Evolutionary conservation across 2,329 filamentous ascomycete species (phyloP), one percentile per base, ranked within the genome.

Genomic region (Neopestalotiopsis sp.): DNA sequence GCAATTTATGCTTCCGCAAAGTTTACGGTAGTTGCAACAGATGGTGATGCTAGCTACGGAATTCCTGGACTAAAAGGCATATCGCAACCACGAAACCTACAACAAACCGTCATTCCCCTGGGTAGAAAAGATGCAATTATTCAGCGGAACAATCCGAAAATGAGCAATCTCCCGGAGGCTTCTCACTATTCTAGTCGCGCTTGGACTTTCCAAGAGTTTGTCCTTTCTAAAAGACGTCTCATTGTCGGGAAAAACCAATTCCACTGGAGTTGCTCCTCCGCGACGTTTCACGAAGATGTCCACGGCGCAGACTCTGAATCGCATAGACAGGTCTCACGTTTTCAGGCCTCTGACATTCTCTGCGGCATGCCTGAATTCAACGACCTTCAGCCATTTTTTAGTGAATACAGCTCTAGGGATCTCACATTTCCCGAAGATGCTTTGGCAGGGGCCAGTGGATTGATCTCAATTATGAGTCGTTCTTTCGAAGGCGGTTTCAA

Each of bases 1-100:
- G 59, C 42, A 5, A 68, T 68, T 7, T 68, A 68, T n/a, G 66
- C 66, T 13, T 63, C 66, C 6, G 66, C 66, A 7, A 68, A 57
- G 13, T n/a, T 64, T 4, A 68, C 66, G 5, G 64, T 68, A 14
- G 40, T 68, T 24, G 59, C 61, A 1, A 17, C 28, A 13, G 66
- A 68, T 42, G 66, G 59, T 1, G 66, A 68, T 45, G 59, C 66
- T 17, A 63, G 4, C 10, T 3, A 64, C 12, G 66, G 66, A 30
- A 63, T 68, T 30, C 30, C 24, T n/a, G 66, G 59, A 13, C 30
- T 68, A 3, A 38, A 13, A 14, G 66, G 59, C 2, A 42, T 64
- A 5, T 68, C 59, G n/a, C 28, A 10, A 12, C 14, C 59, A 30
- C 66, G 66, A 24, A 20, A 42, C 13, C 34, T 64, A 2, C 10